Evolutionary conservation across 306 rosid genomes (phyloP).

Genomic region (Potentilla sterilis): DNA sequence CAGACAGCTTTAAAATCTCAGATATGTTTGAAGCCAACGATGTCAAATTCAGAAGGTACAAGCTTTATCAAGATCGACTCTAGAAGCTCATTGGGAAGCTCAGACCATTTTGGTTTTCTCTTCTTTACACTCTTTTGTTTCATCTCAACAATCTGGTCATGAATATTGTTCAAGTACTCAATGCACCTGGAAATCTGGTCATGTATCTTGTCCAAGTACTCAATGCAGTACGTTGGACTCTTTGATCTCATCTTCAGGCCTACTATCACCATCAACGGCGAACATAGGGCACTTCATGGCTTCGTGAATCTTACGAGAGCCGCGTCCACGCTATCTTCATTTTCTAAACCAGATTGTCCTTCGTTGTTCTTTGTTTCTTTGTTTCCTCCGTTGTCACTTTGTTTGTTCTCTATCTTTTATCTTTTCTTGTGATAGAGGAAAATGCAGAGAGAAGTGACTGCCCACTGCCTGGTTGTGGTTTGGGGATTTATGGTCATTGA

Average conservation of each 20-base stretch:
- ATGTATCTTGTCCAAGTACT: too few relatives aligned
- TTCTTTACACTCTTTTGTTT: background rate
- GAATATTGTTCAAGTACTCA: background rate
- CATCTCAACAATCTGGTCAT: background rate
- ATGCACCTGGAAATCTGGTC: background rate
- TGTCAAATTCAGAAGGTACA: background rate
- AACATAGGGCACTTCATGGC: background rate
- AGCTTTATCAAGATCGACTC: background rate
- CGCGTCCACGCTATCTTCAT: too few relatives aligned
- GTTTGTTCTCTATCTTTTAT: too few relatives aligned
- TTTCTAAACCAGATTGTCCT: too few relatives aligned
- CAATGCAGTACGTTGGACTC: too few relatives aligned
- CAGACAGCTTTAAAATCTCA: background rate
- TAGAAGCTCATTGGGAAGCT: background rate
- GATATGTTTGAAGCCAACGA: background rate
- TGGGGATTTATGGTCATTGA: too few relatives aligned
- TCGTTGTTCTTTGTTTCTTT: too few relatives aligned
- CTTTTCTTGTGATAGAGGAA: too few relatives aligned
- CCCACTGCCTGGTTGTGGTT: too few relatives aligned
- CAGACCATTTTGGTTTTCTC: background rate
- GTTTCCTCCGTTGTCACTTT: too few relatives aligned
- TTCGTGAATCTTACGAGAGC: background rate
- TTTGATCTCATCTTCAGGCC: background rate
- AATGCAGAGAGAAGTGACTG: too few relatives aligned
- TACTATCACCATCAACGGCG: background rate